These are phyloP conservation scores for Lactifluus volemus DNA, from an alignment of 768 basidiomycete genomes.

Conservation along the genomic window DNA sequence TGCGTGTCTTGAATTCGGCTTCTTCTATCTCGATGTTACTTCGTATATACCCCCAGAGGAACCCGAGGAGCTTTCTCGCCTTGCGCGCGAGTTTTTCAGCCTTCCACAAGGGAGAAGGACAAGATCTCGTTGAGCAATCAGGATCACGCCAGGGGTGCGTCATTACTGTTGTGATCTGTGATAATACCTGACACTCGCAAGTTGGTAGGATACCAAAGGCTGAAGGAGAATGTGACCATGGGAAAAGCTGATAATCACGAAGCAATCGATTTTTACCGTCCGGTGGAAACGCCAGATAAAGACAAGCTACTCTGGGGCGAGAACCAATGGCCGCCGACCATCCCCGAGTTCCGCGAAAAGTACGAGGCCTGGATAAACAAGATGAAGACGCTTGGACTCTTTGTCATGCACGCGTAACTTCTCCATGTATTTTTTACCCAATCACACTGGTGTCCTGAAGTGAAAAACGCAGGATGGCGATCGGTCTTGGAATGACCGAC, in stretches of 20 bases:
- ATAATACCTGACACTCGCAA: background rate
- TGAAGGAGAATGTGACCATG: constrained; percentile 82
- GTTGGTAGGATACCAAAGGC: constrained; percentile 59
- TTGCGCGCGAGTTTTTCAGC: constrained; percentile 67
- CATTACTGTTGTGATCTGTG: background rate
- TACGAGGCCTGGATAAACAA: constrained; percentile 73
- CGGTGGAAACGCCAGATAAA: constrained; percentile 61
- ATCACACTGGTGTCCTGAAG: background rate
- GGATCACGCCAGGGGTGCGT: constrained; percentile 69
- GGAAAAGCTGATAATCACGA: constrained; percentile 83
- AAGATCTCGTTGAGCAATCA: constrained; percentile 54
- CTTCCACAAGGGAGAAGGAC: constrained; percentile 56
- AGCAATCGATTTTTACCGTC: constrained; percentile 74
- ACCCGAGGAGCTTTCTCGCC: constrained; percentile 51
- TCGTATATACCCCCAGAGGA: constrained; percentile 47
- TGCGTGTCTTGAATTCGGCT: constrained; percentile 73
- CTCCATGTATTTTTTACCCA: background rate
- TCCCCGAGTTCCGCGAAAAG: constrained; percentile 47
- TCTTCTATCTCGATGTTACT: constrained; percentile 80
- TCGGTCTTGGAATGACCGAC: constrained; percentile 62
- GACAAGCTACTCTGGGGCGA: constrained; percentile 68
- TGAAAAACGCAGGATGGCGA: constrained; percentile 54
- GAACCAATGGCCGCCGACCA: constrained; percentile 73
- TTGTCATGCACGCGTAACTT: constrained; percentile 75
- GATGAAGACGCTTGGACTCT: constrained; percentile 75